Conservation (phyloP, 2,329 filamentous ascomycete genomes). For the Fusarium ramigenum region DNA sequence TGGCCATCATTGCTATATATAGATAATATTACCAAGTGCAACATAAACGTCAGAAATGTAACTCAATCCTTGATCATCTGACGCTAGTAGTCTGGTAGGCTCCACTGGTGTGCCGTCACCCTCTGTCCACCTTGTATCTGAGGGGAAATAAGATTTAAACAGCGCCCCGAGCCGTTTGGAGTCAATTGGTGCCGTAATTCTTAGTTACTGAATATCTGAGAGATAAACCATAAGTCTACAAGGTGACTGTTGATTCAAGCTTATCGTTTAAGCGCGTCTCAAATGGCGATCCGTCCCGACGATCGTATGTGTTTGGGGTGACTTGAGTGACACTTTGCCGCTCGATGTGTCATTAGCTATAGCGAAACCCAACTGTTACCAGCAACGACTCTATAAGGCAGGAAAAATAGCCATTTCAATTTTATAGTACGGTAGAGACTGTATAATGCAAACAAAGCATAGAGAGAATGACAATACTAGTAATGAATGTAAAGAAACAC, state of each 20-base stretch:
- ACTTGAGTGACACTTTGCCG: background rate
- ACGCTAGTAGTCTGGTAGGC: accelerated
- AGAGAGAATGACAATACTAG: too few species aligned
- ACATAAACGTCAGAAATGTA: background rate
- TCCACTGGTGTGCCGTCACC: too few species aligned
- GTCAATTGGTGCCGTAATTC: accelerated
- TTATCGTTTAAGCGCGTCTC: background rate
- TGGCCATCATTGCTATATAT: background rate
- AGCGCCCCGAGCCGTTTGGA: accelerated
- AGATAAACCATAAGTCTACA: background rate
- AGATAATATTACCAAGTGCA: background rate
- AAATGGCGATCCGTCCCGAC: accelerated
- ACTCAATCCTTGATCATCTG: background rate
- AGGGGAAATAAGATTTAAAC: background rate
- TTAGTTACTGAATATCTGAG: accelerated
- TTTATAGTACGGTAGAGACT: too few species aligned
- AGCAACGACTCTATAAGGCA: too few species aligned
- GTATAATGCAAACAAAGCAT: too few species aligned
- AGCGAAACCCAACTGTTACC: too few species aligned
- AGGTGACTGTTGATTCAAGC: too few species aligned
- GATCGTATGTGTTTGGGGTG: background rate
- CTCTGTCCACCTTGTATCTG: accelerated
- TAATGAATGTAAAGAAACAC: too few species aligned
- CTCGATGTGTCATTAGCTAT: too few species aligned
- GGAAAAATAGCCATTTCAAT: too few species aligned